Evolutionary conservation across 192 early-diverging fungal species (phyloP).

Genomic region (Entophlyctis luteolus): DNA sequence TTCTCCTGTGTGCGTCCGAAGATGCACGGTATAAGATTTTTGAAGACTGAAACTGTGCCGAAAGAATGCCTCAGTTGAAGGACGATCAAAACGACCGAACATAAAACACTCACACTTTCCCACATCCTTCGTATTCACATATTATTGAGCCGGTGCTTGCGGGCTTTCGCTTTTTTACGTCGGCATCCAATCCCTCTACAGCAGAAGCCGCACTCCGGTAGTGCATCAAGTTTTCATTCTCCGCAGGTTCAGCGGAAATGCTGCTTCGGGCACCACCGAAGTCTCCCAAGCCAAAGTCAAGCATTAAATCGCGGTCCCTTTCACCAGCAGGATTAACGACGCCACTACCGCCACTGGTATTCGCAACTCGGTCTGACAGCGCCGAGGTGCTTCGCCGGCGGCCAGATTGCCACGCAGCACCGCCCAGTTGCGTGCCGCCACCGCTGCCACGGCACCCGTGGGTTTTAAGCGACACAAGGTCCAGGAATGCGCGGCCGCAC

Average conservation of each 20-base stretch:
- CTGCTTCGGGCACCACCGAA: neutral
- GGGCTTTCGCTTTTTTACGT: neutral
- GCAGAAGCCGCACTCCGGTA: neutral
- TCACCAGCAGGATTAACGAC: neutral
- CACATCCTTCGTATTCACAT: slow-evolving; percentile 22
- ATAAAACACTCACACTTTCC: neutral
- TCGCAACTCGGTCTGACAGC: neutral
- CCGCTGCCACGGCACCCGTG: slow-evolving; percentile 2
- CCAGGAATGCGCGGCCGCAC: slow-evolving; percentile 15
- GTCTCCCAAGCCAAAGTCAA: neutral
- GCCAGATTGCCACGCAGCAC: neutral
- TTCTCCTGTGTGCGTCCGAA: slow-evolving; percentile 83
- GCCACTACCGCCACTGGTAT: neutral
- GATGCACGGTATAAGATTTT: slow-evolving; percentile 62
- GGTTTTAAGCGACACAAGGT: neutral
- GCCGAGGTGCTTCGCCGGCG: neutral
- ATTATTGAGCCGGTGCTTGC: neutral
- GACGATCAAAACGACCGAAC: no score
- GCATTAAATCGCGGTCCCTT: neutral
- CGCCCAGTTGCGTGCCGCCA: neutral
- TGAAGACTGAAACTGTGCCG: slow-evolving; percentile 13
- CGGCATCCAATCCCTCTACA: neutral
- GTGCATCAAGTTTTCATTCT: neutral
- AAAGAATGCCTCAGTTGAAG: neutral
- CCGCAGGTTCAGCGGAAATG: neutral